phyloP scores from a whole-genome alignment of 2,329 filamentous ascomycete species.

The Mollisiaceae sp. region DNA sequence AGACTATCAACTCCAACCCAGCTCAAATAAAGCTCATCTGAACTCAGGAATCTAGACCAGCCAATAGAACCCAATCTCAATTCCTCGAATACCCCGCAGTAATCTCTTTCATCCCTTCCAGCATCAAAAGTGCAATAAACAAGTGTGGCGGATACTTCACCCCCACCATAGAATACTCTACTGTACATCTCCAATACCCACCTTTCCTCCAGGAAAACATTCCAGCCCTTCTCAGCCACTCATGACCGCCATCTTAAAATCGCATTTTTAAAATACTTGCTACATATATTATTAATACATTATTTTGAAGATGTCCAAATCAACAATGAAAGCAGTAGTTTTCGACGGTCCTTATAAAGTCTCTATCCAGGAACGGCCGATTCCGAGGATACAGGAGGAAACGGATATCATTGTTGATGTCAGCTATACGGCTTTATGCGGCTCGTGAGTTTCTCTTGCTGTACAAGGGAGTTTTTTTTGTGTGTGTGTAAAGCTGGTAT shows the following conservation, averaged over 20 bases:
- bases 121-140: not conserved
- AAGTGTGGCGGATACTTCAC: not conserved
- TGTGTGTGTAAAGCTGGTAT: not conserved
- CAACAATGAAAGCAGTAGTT: conserved; percentile 83
- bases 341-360: conserved; percentile 81
- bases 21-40: not conserved
- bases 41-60: not conserved
- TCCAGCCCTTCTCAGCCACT: not conserved
- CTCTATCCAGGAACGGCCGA: conserved; percentile 76
- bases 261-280: no score
- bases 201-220: conserved; percentile 1
- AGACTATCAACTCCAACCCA: not conserved
- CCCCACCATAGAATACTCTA: not conserved
- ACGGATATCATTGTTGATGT: conserved; percentile 83
- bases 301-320: conserved; percentile 14
- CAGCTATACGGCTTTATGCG: conserved; percentile 80
- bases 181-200: not conserved
- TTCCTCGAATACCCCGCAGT: no score
- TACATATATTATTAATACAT: not conserved
- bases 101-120: not conserved
- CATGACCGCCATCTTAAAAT: no score
- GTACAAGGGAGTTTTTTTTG: not conserved
- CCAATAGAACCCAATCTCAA: no score
- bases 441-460: conserved; percentile 64
- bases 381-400: conserved; percentile 72